A percentile compares a stretch with the other conserved stretches of the same genome.
These are phyloP conservation scores for Carex parvula DNA, from an alignment of 176 grass and related monocot genomes.

Conservation along the genomic window DNA sequence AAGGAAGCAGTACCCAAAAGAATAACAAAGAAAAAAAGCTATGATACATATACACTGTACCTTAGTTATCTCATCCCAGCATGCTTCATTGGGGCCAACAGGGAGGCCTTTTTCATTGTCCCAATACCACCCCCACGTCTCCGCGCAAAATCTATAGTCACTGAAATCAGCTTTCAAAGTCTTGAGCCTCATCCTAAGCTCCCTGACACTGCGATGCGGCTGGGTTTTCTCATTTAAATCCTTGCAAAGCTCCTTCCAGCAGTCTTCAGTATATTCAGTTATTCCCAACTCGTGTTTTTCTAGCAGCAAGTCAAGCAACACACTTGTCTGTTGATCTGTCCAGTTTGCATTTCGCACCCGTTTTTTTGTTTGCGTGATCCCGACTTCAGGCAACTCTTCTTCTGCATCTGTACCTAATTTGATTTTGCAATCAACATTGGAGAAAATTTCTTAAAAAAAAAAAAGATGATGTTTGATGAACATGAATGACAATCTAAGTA, in stretches of 20 bases:
- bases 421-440: neutral
- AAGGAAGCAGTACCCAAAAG: neutral
- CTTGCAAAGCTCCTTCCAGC: slow-evolving; percentile 11
- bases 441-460: neutral
- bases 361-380: neutral
- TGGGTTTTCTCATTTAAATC: slow-evolving; percentile 19
- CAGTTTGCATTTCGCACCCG: neutral
- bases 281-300: neutral
- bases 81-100: neutral
- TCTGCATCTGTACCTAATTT: slow-evolving; percentile 6
- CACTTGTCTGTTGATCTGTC: slow-evolving; percentile 14
- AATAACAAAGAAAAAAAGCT: neutral
- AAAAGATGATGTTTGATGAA: neutral
- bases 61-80: slow-evolving; percentile 7
- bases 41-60: neutral
- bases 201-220: neutral
- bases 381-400: neutral
- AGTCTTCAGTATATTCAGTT: slow-evolving; percentile 1
- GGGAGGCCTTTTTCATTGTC: slow-evolving; percentile 21
- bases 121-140: neutral
- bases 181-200: slow-evolving; percentile 10
- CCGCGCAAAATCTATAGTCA: slow-evolving; percentile 3
- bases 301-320: slow-evolving; percentile 2
- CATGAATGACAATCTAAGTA: neutral
- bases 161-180: slow-evolving; percentile 15